Percentiles rank a stretch among this genome's conserved stretches.
phyloP scores from a whole-genome alignment of 805 yeast species.

The Pichia cephalocereana region DNA sequence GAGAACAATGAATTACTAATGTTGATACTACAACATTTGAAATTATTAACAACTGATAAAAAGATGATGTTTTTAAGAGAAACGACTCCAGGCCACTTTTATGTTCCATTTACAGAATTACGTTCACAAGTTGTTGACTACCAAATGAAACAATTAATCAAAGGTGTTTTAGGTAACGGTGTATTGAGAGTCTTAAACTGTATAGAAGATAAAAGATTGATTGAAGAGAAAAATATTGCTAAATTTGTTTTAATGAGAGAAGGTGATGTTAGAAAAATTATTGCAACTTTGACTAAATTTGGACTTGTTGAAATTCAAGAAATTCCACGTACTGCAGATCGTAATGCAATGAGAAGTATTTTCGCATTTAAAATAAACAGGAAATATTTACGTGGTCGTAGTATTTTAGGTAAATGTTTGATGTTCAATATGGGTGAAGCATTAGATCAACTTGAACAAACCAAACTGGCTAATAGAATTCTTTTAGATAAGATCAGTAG shows the following conservation, averaged over 20 bases:
- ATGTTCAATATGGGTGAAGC: constrained; percentile 45
- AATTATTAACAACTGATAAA: constrained; percentile 46
- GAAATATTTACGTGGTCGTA: constrained; percentile 24
- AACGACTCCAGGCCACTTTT: constrained; percentile 45
- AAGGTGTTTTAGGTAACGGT: constrained; percentile 53
- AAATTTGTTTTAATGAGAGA: constrained; percentile 71
- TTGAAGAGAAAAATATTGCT: constrained; percentile 78
- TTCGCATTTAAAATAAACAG: constrained; percentile 52
- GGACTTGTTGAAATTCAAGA: constrained; percentile 86
- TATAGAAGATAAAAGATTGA: constrained; percentile 56
- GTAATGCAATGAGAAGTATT: constrained; percentile 84
- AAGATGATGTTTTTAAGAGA: constrained; percentile 52
- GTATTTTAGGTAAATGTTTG: constrained; percentile 32
- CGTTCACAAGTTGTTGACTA: constrained; percentile 36
- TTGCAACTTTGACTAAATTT: constrained; percentile 54
- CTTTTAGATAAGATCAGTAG: constrained; percentile 75
- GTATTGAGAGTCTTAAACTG: constrained; percentile 72
- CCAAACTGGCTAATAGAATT: constrained; percentile 53
- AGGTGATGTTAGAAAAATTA: constrained; percentile 60
- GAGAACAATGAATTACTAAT: constrained; percentile 16
- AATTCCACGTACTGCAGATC: constrained; percentile 82
- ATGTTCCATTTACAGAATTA: constrained; percentile 53
- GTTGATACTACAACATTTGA: constrained; percentile 47
- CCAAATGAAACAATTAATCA: constrained; percentile 48
- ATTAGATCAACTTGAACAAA: constrained; percentile 38